phyloP scores from a whole-genome alignment of 78 protist genomes.

The Paulinella micropora region DNA sequence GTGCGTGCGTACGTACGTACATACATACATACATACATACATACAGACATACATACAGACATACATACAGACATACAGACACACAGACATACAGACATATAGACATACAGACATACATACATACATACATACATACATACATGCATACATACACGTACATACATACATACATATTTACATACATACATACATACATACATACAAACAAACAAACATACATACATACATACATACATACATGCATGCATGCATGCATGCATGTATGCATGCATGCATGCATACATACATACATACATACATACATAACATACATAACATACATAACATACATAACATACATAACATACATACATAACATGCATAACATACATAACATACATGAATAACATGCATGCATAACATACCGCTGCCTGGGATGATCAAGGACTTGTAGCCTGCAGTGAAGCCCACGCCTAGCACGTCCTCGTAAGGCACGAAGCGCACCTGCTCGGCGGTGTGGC shows the following conservation, averaged over 20 bases:
- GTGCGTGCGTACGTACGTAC: background rate
- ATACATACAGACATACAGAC: background rate
- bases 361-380: background rate
- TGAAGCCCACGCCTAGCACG: constrained; percentile 66
- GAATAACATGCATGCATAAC: background rate
- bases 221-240: background rate
- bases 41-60: background rate
- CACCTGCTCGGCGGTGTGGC: constrained; percentile 3
- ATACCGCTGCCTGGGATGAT: constrained; percentile 26
- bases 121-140: background rate
- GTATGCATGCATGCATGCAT: background rate
- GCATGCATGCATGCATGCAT: background rate
- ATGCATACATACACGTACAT: background rate
- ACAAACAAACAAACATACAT: background rate
- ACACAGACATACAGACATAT: background rate
- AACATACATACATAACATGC: background rate
- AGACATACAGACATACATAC: background rate
- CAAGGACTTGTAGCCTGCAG: background rate
- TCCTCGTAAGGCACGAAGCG: constrained; percentile 84
- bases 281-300: background rate
- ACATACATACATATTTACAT: background rate
- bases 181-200: background rate
- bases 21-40: background rate
- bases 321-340: background rate
- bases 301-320: background rate